A percentile compares a stretch with the other conserved stretches of the same genome.
phyloP scores from a whole-genome alignment of 2,329 filamentous ascomycete genomes.

The Colletotrichum tabaci region DNA sequence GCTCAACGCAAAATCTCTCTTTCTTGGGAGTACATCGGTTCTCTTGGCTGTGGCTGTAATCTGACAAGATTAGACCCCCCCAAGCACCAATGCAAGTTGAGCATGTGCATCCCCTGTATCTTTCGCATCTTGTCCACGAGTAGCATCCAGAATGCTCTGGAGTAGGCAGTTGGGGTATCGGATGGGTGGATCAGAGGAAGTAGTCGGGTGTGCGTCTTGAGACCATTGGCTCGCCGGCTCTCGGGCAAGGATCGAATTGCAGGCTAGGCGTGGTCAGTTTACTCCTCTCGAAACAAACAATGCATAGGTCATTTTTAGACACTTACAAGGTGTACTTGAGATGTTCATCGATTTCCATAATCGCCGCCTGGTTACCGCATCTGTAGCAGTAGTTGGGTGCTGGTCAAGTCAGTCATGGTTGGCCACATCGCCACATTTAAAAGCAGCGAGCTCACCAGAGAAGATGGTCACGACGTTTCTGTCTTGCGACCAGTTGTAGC shows the following conservation, averaged over 20 bases:
- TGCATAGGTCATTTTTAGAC: background rate
- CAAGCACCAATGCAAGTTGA: conserved; percentile 42
- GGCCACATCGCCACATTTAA: conserved; percentile 42
- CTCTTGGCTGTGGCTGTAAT: conserved; percentile 40
- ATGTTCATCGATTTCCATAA: conserved; percentile 99
- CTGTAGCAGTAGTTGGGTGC: conserved; percentile 98
- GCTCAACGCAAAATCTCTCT: conserved; percentile 41
- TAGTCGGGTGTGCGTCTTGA: conserved; percentile 98
- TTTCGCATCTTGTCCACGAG: conserved; percentile 36
- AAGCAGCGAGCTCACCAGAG: conserved; percentile 74
- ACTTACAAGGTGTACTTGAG: conserved; percentile 99
- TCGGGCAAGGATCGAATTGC: conserved; percentile 98
- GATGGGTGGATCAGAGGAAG: conserved; percentile 81
- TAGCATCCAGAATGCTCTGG: conserved; percentile 22
- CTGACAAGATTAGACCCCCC: conserved; percentile 40
- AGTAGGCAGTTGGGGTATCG: conserved; percentile 37
- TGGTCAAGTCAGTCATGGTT: conserved; percentile 51
- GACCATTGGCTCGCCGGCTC: conserved; percentile 98
- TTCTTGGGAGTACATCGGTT: conserved; percentile 41
- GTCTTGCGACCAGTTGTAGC: conserved; percentile 99
- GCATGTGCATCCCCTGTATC: conserved; percentile 32
- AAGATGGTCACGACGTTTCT: conserved; percentile 99
- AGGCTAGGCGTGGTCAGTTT: conserved; percentile 73
- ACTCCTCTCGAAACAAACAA: conserved; percentile 8
- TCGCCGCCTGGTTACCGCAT: conserved; percentile 99